Evolutionary conservation across 352 stramenopile genomes (phyloP).

Genomic region (Pythium angustatum): DNA sequence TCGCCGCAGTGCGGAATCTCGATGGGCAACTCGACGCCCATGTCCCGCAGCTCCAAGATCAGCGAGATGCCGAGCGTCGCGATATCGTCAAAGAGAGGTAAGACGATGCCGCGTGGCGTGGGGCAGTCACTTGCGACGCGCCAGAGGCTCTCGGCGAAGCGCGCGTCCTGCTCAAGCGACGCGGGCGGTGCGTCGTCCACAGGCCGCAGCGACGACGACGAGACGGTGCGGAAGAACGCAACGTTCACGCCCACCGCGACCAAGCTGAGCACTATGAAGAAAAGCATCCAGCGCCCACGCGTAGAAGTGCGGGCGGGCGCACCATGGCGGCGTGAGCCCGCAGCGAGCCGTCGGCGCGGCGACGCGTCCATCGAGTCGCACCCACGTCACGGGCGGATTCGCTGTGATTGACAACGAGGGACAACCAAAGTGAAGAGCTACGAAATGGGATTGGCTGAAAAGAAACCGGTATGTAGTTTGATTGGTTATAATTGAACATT

Average conservation of each 20-base stretch:
- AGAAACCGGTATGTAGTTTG: background rate
- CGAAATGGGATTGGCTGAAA: constrained; percentile 19
- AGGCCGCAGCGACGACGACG: constrained; percentile 30
- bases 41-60: constrained; percentile 52
- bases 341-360: constrained; percentile 13
- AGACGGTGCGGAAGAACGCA: constrained; percentile 25
- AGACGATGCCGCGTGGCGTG: constrained; percentile 49
- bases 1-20: constrained; percentile 74
- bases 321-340: constrained; percentile 2
- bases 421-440: constrained; percentile 13
- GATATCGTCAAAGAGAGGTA: constrained; percentile 68
- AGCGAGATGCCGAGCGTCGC: constrained; percentile 58
- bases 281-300: constrained; percentile 10
- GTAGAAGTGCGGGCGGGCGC: background rate
- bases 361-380: constrained; percentile 11
- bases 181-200: background rate
- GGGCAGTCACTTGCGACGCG: constrained; percentile 30
- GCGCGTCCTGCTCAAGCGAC: constrained; percentile 22
- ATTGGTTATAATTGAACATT: constrained; percentile 16
- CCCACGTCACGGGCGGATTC: too few relatives aligned
- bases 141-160: constrained; percentile 14
- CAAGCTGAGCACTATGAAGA: constrained; percentile 3
- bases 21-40: constrained; percentile 57
- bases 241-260: constrained; percentile 20
- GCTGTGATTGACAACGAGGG: background rate